Conservation (phyloP, 75 land plant species). For the Isoetes taiwanensis region DNA sequence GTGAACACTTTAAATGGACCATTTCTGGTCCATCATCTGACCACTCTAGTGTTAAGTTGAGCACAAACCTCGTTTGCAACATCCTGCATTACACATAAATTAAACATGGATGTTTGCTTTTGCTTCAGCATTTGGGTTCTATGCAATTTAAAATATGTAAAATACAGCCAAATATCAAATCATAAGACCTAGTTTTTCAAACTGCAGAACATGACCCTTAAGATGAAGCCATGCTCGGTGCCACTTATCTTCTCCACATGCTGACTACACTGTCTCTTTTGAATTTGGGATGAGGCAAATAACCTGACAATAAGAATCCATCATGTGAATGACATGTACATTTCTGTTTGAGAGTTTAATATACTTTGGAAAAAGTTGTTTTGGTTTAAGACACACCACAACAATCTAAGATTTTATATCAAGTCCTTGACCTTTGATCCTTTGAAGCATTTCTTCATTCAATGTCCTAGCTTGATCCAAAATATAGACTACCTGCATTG, state of each 20-base stretch:
- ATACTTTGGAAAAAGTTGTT: too few species aligned
- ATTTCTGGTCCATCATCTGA: too few species aligned
- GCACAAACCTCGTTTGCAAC: slow-evolving; percentile 39
- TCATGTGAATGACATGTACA: too few species aligned
- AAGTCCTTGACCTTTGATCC: slow-evolving; percentile 61
- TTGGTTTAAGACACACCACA: slow-evolving; percentile 51
- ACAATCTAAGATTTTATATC: slow-evolving; percentile 48
- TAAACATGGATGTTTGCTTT: too few species aligned
- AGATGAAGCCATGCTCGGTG: slow-evolving; percentile 47
- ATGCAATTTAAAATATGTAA: too few species aligned
- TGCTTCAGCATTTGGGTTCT: too few species aligned
- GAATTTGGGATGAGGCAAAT: slow-evolving; percentile 76
- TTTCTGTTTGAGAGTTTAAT: too few species aligned
- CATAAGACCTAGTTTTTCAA: slow-evolving; percentile 64
- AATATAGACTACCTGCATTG: slow-evolving; percentile 86
- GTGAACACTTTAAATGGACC: too few species aligned
- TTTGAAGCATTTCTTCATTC: slow-evolving; percentile 55
- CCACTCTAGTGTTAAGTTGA: too few species aligned
- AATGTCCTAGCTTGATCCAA: slow-evolving; percentile 80
- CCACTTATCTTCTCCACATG: slow-evolving; percentile 41
- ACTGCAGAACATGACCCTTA: slow-evolving; percentile 47
- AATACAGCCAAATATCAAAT: slow-evolving; percentile 65
- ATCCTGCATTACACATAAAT: too few species aligned
- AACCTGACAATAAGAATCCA: slow-evolving; percentile 27
- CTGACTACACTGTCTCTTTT: slow-evolving; percentile 57